Evolutionary conservation across 768 basidiomycete genomes (phyloP).

Genomic region (Serpula lacrymans): DNA sequence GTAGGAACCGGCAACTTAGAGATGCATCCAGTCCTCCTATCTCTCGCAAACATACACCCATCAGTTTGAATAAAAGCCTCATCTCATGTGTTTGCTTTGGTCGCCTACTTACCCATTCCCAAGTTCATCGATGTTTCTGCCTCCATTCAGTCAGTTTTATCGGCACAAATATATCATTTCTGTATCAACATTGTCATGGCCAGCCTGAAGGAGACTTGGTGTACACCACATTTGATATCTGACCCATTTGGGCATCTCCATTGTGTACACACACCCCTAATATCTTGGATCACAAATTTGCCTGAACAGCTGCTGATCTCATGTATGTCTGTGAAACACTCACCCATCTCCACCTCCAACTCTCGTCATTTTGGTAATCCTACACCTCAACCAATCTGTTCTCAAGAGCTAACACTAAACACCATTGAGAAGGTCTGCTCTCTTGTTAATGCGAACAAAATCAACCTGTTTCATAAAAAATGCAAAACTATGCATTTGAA

Average conservation of each 20-base stretch:
- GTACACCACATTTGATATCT: no score
- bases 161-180: slow-evolving; percentile 23
- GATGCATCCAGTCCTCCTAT: slow-evolving; percentile 30
- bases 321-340: not conserved
- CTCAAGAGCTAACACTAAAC: not conserved
- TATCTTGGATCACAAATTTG: not conserved
- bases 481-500: slow-evolving; percentile 1
- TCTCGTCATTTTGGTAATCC: not conserved
- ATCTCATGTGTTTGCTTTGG: slow-evolving; percentile 24
- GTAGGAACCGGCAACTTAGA: slow-evolving; percentile 26
- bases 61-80: slow-evolving; percentile 29
- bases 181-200: slow-evolving; percentile 25
- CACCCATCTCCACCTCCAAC: not conserved
- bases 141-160: slow-evolving; percentile 24
- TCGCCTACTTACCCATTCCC: slow-evolving; percentile 29
- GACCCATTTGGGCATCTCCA: not conserved
- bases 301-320: not conserved
- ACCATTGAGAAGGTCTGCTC: not conserved
- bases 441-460: not conserved
- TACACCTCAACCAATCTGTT: not conserved
- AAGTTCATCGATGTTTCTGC: slow-evolving; percentile 19
- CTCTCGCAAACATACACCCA: slow-evolving; percentile 28
- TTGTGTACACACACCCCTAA: not conserved
- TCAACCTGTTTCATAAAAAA: not conserved
- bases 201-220: slow-evolving; percentile 33